Base-by-base conservation (phyloP, 768 basidiomycete species). In the Tulasnella sp. region DNA sequence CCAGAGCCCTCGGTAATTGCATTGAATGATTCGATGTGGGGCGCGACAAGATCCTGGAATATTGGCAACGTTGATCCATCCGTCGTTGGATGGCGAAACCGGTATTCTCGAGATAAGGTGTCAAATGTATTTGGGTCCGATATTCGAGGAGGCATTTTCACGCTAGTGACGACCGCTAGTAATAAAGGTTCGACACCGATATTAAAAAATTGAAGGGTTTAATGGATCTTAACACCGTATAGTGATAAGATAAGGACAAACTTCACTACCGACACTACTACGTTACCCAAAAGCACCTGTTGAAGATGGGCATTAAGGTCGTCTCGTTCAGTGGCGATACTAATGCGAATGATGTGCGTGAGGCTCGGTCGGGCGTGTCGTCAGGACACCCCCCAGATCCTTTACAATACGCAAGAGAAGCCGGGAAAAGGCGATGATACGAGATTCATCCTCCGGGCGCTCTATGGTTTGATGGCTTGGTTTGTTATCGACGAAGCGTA, bases 401-500 rank as follows among this genome's bases (percentile, higher is more conserved):
- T 94, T 2, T 99, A 97, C 65, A 78, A 93, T 23, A 96, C 96
- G 0, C 96, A 96, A 0, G 96, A 99, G 71, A 87, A 89, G 71
- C 70, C 97, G 47, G 76, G 80, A 32, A 77, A 81, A 63, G 89
- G 82, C 59, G 71, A 70, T 0, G 66, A 65, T n/a, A 77, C 88
- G 51, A 77, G 75, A 65, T 70, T 67, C 8, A 78, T 84, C 17
- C 71, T 98, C 9, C 64, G 69, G 19, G 70, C 73, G n/a, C 73
- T 97, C 1, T 77, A 92, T 66, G 73, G 76, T 3, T 73, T 78
- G 59, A 69, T 99, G 42, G 92, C 90, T 13, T 76, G 95, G 30
- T 95, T 99, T 68, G 93, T 96, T 1, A 79, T 97, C 52, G 96
- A 99, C 68, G 96, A 99, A 69, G 95, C 93, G 1, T 96, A 99